Evolutionary conservation across 2,329 filamentous ascomycete genomes (phyloP).

Genomic region (Hirsutella minnesotensis): DNA sequence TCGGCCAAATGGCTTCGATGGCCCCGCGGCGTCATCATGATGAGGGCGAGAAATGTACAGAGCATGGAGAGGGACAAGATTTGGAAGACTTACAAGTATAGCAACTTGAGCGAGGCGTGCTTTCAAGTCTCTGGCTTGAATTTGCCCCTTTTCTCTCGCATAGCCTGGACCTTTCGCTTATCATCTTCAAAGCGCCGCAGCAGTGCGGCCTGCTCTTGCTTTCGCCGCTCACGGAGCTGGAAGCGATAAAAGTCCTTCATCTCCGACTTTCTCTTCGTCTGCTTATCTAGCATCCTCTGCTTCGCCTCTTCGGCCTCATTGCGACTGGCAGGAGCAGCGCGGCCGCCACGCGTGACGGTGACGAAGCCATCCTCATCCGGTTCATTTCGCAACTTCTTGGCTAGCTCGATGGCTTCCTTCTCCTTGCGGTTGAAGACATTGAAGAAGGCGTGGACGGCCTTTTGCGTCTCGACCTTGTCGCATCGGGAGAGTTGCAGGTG

Average conservation of each 20-base stretch:
- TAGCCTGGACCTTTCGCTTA: slow-evolving; percentile 56
- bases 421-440: slow-evolving; percentile 63
- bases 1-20: slow-evolving; percentile 25
- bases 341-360: slow-evolving; percentile 72
- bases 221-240: slow-evolving; percentile 68
- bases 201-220: slow-evolving; percentile 58
- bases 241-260: slow-evolving; percentile 73
- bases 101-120: no score
- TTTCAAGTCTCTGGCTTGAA: slow-evolving; percentile 40
- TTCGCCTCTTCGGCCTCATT: slow-evolving; percentile 55
- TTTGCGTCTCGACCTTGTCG: slow-evolving; percentile 52
- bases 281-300: slow-evolving; percentile 50
- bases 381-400: slow-evolving; percentile 56
- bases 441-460: slow-evolving; percentile 76
- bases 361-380: slow-evolving; percentile 95
- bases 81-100: no score
- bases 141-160: slow-evolving; percentile 56
- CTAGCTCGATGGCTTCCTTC: slow-evolving; percentile 50
- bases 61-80: neutral
- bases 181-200: slow-evolving; percentile 66
- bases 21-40: slow-evolving; percentile 43
- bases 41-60: slow-evolving; percentile 3
- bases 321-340: slow-evolving; percentile 59
- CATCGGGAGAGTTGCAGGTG: slow-evolving; percentile 67
- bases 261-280: slow-evolving; percentile 48